phyloP scores from a whole-genome alignment of 768 basidiomycete species.

The Naganishia kalamii region DNA sequence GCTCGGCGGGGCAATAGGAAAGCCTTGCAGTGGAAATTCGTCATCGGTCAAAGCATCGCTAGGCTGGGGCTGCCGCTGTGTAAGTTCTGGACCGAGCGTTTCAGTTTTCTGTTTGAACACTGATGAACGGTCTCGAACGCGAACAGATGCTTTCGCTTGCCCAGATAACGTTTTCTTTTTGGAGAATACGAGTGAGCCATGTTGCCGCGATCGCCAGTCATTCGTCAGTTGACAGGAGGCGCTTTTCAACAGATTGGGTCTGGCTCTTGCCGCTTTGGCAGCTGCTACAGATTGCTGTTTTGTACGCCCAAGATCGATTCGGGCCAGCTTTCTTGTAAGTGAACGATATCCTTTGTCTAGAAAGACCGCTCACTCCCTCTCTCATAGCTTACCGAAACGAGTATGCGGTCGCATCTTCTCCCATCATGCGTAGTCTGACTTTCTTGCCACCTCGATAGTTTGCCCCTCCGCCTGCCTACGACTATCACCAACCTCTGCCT shows the following conservation, averaged over 20 bases:
- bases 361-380: neutral
- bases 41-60: conserved; percentile 68
- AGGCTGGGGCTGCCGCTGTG: conserved; percentile 68
- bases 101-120: neutral
- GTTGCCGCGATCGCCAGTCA: neutral
- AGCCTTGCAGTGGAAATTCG: conserved; percentile 62
- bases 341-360: neutral
- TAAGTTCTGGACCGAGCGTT: conserved; percentile 48
- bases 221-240: conserved; percentile 2
- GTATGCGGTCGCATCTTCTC: conserved; percentile 48
- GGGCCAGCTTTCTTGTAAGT: conserved; percentile 70
- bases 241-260: conserved; percentile 56
- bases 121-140: neutral
- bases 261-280: conserved; percentile 59
- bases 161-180: conserved; percentile 81
- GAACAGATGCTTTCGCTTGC: conserved; percentile 69
- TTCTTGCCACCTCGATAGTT: conserved; percentile 50
- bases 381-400: conserved; percentile 54
- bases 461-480: conserved; percentile 58
- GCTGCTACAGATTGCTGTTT: conserved; percentile 56
- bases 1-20: conserved; percentile 63
- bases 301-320: conserved; percentile 67
- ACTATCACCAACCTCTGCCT: conserved; percentile 78
- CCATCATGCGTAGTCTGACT: neutral
- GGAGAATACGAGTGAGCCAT: conserved; percentile 64